Percentiles rank a stretch among this genome's conserved stretches.
Conservation (phyloP, 768 basidiomycete genomes). For the Amanita phalloides region DNA sequence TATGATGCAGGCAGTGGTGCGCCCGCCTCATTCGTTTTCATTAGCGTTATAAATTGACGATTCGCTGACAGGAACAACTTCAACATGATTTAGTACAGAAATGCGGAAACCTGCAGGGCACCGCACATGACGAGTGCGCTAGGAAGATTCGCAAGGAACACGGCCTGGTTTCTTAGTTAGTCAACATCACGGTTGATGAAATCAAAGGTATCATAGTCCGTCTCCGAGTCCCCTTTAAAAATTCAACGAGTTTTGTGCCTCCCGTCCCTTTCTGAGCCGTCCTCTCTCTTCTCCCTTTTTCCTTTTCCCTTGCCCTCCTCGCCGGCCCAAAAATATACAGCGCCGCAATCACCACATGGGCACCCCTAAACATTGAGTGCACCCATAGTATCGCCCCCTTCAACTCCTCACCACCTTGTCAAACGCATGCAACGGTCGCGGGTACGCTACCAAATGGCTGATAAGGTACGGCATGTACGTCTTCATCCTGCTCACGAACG, state of each 20-base stretch:
- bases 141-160: too few relatives aligned
- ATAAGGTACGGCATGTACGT: conserved; percentile 77
- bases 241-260: conserved; percentile 67
- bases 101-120: too few relatives aligned
- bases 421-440: conserved; percentile 49
- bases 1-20: too few relatives aligned
- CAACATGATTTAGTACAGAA: too few relatives aligned
- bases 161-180: too few relatives aligned
- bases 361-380: conserved; percentile 68
- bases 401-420: conserved; percentile 20
- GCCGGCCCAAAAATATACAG: conserved; percentile 73
- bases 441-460: conserved; percentile 47
- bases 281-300: conserved; percentile 6
- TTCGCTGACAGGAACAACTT: too few relatives aligned
- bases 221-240: conserved; percentile 63
- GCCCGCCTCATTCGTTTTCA: too few relatives aligned
- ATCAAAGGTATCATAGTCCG: conserved; percentile 38
- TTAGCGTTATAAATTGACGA: too few relatives aligned
- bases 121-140: too few relatives aligned
- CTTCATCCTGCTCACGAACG: conserved; percentile 67
- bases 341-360: conserved; percentile 67
- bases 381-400: conserved; percentile 48
- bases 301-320: conserved; percentile 17
- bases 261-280: conserved; percentile 53
- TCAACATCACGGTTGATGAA: too few relatives aligned